A percentile compares a stretch with the other conserved stretches of the same genome.
Evolutionary conservation across 2,329 filamentous ascomycete genomes (phyloP).

Genomic region (Fusarium sp.): DNA sequence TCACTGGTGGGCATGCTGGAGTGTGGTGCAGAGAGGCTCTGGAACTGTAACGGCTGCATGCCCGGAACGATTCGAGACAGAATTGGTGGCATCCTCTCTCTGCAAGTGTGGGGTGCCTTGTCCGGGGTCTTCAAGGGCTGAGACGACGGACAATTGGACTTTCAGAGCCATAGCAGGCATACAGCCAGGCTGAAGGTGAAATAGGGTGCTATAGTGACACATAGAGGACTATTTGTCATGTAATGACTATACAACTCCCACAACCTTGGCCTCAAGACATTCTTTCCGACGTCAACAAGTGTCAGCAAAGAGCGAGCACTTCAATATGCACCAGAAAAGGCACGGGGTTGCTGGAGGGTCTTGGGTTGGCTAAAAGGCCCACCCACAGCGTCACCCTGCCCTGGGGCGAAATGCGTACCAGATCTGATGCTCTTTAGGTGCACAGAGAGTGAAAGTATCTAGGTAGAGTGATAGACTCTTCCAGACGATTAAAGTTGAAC

Average conservation of each 20-base stretch:
- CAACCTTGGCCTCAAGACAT: not conserved
- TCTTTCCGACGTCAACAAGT: not conserved
- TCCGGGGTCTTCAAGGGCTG: conserved; percentile 24
- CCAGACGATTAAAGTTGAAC: conserved; percentile 26
- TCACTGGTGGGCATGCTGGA: conserved; percentile 10
- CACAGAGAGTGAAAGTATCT: not conserved
- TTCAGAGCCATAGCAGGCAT: not conserved
- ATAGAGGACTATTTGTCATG: not conserved
- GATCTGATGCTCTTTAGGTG: conserved; percentile 20
- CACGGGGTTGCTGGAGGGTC: conserved; percentile 37
- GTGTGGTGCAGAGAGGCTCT: conserved; percentile 33
- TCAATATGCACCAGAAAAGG: conserved; percentile 17
- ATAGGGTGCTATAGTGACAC: not conserved
- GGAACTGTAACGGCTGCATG: conserved; percentile 31
- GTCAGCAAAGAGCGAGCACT: conserved; percentile 10
- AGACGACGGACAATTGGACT: conserved; percentile 4
- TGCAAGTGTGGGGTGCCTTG: conserved; percentile 21
- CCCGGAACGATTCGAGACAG: conserved; percentile 30
- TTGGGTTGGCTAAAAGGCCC: conserved; percentile 35
- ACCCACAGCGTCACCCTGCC: conserved; percentile 35
- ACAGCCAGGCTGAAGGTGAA: not conserved
- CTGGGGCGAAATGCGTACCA: conserved; percentile 30
- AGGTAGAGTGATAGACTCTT: conserved; percentile 24
- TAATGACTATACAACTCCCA: not conserved
- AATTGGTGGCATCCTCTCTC: conserved; percentile 21